These are phyloP conservation scores for Articulospora tetracladia DNA, from an alignment of 495 filamentous ascomycete species.

Conservation along the genomic window DNA sequence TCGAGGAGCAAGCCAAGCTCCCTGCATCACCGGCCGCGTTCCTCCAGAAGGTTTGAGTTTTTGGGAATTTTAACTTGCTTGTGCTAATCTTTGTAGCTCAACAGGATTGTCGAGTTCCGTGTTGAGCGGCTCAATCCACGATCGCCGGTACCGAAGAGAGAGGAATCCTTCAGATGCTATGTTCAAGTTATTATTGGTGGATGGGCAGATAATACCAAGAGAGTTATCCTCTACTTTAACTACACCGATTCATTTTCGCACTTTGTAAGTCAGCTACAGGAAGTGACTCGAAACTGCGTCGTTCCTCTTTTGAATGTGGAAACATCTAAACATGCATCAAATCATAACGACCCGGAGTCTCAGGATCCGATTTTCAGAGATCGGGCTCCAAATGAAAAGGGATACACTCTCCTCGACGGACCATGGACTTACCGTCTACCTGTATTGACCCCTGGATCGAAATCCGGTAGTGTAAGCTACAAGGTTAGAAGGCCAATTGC, in stretches of 20 bases:
- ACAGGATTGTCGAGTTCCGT: background rate
- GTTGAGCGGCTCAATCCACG: background rate
- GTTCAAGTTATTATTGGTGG: background rate
- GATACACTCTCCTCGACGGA: conserved; percentile 2
- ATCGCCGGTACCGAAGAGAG: background rate
- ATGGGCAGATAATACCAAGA: background rate
- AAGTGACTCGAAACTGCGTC: background rate
- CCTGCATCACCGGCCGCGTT: background rate
- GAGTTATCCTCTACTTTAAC: background rate
- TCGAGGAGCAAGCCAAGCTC: background rate
- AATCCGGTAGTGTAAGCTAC: background rate
- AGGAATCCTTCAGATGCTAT: background rate
- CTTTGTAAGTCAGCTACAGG: background rate
- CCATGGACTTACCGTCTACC: background rate
- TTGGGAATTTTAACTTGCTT: background rate
- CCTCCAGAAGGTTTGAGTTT: background rate
- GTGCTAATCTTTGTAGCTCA: background rate
- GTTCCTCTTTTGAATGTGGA: background rate
- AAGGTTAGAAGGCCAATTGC: background rate
- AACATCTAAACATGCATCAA: background rate
- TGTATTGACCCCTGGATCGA: background rate
- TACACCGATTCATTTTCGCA: background rate
- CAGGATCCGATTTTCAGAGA: background rate
- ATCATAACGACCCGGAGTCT: background rate
- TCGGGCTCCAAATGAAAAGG: background rate